These are phyloP conservation scores for Cryptomeria japonica DNA, from an alignment of 75 land plant genomes.

Conservation along the genomic window DNA sequence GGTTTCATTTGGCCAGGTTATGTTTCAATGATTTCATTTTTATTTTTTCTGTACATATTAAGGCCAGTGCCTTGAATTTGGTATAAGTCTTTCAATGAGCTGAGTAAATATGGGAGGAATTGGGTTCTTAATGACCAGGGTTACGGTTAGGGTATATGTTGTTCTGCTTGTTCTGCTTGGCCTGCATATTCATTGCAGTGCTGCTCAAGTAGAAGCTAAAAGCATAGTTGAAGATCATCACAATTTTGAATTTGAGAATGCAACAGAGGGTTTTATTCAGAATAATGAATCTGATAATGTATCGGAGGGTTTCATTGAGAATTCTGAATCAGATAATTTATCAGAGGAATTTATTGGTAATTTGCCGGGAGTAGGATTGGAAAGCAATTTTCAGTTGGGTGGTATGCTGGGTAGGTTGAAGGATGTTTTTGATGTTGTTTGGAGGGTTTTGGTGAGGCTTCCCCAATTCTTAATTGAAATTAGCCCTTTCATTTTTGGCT, in stretches of 20 bases:
- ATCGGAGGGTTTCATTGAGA: too few species aligned
- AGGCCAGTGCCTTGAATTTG: not conserved
- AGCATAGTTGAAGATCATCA: not conserved
- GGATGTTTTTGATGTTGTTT: not conserved
- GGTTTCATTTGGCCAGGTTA: too few species aligned
- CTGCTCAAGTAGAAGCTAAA: not conserved
- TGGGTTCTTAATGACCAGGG: not conserved
- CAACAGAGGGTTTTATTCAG: not conserved
- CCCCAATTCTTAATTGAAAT: not conserved
- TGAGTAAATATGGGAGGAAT: not conserved
- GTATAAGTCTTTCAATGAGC: not conserved
- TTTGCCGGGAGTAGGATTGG: not conserved
- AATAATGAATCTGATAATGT: too few species aligned
- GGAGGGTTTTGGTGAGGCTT: not conserved
- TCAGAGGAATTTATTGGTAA: not conserved
- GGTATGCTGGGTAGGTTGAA: not conserved
- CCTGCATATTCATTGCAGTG: not conserved
- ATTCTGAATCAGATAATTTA: not conserved
- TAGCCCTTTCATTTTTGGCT: not conserved
- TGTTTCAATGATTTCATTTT: too few species aligned
- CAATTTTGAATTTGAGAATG: not conserved
- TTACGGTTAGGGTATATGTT: not conserved
- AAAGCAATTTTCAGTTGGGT: not conserved
- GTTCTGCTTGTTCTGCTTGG: not conserved
- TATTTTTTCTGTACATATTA: not conserved